These are phyloP conservation scores for Podaxis rugospora DNA, from an alignment of 768 basidiomycete genomes.

Conservation along the genomic window DNA sequence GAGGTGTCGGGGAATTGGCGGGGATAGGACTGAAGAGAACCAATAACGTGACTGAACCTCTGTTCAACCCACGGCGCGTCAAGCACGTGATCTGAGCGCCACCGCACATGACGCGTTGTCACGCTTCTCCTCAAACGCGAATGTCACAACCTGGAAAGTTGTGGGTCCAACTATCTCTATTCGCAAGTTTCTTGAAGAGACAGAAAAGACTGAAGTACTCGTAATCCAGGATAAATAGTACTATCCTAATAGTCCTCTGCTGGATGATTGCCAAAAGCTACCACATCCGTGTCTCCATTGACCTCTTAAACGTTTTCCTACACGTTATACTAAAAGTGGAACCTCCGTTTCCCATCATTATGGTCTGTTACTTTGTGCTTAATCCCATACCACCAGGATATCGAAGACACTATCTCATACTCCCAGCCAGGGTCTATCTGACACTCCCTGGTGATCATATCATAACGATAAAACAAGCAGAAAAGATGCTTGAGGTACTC, in stretches of 20 bases:
- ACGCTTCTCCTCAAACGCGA: no score
- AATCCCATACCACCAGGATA: background rate
- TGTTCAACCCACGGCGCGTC: slow-evolving; percentile 12
- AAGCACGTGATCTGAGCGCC: slow-evolving; percentile 13
- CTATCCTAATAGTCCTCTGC: no score
- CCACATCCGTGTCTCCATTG: no score
- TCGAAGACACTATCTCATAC: background rate
- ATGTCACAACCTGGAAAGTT: no score
- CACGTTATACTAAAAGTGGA: background rate
- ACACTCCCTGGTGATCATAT: slow-evolving; percentile 31
- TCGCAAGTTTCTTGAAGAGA: no score
- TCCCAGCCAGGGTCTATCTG: slow-evolving; percentile 18
- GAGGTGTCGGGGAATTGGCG: background rate
- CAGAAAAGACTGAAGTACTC: no score
- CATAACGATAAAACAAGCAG: slow-evolving; percentile 31
- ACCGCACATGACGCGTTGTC: background rate
- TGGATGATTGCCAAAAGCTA: no score
- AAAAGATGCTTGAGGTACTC: slow-evolving; percentile 33
- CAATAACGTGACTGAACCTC: background rate
- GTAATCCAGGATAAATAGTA: no score
- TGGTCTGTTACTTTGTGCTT: background rate
- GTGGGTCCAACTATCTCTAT: no score
- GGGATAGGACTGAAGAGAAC: background rate
- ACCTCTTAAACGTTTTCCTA: background rate
- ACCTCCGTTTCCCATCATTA: background rate